A percentile compares a stretch with the other conserved stretches of the same genome.
Conservation (phyloP, 441 rosid species). For the Erysimum pusillum region DNA sequence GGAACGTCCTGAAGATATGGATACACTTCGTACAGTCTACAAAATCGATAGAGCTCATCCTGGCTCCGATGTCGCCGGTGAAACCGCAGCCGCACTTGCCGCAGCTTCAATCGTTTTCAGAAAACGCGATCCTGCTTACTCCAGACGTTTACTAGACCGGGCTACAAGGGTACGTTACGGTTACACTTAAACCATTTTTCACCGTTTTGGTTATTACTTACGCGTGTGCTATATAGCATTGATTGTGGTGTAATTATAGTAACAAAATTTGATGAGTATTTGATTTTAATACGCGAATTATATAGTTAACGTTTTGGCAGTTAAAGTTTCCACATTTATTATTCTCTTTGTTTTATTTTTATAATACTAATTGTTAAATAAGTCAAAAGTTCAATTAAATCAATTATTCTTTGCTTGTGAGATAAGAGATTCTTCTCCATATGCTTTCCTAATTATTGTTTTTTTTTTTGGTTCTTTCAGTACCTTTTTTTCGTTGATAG, state of each 20-base stretch:
- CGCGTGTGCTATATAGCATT: neutral
- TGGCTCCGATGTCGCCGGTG: conserved; percentile 79
- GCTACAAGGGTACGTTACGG: conserved; percentile 70
- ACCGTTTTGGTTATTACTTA: too few relatives aligned
- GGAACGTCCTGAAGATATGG: conserved; percentile 86
- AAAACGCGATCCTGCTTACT: conserved; percentile 70
- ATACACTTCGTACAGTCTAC: conserved; percentile 66
- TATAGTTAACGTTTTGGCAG: neutral
- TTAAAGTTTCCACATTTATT: neutral
- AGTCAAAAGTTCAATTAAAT: conserved; percentile 36
- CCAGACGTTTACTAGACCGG: conserved; percentile 61
- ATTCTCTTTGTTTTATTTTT: neutral
- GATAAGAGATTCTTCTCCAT: conserved; percentile 44
- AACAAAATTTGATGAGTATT: neutral
- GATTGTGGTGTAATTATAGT: neutral
- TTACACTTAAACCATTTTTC: conserved; percentile 8
- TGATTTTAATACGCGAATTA: too few relatives aligned
- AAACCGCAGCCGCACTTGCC: conserved; percentile 78
- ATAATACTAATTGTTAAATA: neutral
- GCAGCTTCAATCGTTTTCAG: conserved; percentile 78
- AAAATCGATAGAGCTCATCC: conserved; percentile 67
- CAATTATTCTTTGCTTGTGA: conserved; percentile 46
- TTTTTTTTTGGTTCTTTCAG: neutral
- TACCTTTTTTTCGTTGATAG: conserved; percentile 35
- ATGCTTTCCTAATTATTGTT: conserved; percentile 28